Evolutionary conservation across 306 rosid genomes (phyloP).

Genomic region (Citrullus mucosospermus): DNA sequence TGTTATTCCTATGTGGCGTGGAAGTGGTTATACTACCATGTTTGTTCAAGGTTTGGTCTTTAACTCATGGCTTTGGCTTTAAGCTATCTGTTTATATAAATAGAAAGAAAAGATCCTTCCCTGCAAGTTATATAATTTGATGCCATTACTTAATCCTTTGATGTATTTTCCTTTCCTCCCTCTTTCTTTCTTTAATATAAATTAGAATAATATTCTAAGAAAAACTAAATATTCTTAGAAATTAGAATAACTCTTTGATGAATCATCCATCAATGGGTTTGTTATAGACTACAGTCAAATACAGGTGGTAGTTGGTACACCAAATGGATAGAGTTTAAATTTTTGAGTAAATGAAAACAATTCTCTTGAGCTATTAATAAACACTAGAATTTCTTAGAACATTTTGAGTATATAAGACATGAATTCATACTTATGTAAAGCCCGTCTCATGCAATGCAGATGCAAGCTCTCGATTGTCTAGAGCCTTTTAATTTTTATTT

Average conservation of each 20-base stretch:
- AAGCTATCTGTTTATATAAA: not conserved
- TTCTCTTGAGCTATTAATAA: not conserved
- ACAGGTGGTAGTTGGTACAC: not conserved
- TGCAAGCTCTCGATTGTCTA: not conserved
- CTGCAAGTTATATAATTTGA: not conserved
- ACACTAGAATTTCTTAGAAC: not conserved
- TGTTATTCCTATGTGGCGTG: slow-evolving; percentile 84
- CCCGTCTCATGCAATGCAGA: not conserved
- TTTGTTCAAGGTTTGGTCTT: slow-evolving; percentile 67
- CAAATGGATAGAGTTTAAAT: not conserved
- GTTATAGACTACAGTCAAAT: not conserved
- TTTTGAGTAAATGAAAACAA: not conserved
- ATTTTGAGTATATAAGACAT: not conserved
- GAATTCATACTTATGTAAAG: not conserved
- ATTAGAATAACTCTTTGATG: not conserved
- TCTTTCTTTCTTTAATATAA: not conserved
- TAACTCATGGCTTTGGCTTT: slow-evolving; percentile 19
- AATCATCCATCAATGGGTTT: not conserved
- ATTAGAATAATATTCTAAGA: not conserved
- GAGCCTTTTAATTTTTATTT: not conserved
- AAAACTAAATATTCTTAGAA: not conserved
- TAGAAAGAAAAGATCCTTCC: not conserved
- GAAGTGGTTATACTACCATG: slow-evolving; percentile 81
- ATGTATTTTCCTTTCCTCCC: not conserved
- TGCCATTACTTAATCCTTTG: not conserved